Evolutionary conservation across 331 rosid species (phyloP).

Genomic region (Acacia pycnantha): DNA sequence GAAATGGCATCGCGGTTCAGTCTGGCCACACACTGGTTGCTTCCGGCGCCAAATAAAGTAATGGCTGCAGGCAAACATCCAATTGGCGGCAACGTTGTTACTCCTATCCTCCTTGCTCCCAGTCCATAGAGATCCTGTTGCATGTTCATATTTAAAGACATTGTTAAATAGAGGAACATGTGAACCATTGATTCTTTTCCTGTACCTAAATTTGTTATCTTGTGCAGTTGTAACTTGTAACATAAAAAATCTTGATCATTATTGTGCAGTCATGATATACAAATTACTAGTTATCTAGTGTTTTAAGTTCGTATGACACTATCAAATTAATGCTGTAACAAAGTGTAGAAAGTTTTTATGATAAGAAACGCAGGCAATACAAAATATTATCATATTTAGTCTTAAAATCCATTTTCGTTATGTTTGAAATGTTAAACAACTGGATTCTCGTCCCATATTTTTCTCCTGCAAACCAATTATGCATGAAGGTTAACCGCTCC

Average conservation of each 20-base stretch:
- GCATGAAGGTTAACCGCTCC: no score
- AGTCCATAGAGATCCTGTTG: slow-evolving; percentile 62
- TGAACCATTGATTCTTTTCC: not conserved
- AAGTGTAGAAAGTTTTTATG: not conserved
- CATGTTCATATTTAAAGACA: slow-evolving; percentile 24
- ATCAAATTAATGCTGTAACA: not conserved
- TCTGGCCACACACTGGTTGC: slow-evolving; percentile 53
- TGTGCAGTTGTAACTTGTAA: slow-evolving; percentile 4
- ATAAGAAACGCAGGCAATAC: not conserved
- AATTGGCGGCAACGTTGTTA: slow-evolving; percentile 57
- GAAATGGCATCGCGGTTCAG: slow-evolving; percentile 52
- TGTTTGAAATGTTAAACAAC: not conserved
- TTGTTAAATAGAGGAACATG: slow-evolving; percentile 5
- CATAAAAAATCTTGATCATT: slow-evolving; percentile 25
- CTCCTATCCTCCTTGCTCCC: slow-evolving; percentile 57
- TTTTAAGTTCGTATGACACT: not conserved
- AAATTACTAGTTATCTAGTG: not conserved
- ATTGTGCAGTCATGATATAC: not conserved
- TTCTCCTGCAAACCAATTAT: not conserved
- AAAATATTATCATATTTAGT: not conserved
- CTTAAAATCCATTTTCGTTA: not conserved
- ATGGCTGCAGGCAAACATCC: slow-evolving; percentile 59
- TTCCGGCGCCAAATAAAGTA: slow-evolving; percentile 56
- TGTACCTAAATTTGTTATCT: not conserved
- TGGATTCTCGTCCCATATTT: not conserved